Percentiles rank a stretch among this genome's conserved stretches.
Conservation (phyloP, 2,329 filamentous ascomycete genomes). For the Colletotrichum sp. region DNA sequence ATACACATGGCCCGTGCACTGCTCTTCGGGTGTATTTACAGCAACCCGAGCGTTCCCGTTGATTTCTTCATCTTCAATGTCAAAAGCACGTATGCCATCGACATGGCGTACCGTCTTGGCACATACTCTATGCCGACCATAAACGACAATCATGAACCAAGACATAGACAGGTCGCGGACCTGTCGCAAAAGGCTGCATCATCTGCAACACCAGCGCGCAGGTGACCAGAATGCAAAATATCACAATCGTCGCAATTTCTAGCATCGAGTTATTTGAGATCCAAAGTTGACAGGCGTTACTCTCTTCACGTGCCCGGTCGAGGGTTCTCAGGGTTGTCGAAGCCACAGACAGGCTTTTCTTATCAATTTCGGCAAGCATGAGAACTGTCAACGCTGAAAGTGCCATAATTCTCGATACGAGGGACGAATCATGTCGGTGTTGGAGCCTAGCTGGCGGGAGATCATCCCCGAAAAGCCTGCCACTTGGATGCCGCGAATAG, state of each 20-base stretch:
- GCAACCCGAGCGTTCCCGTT: background rate
- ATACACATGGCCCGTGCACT: background rate
- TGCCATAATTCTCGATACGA: background rate
- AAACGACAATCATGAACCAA: conserved; percentile 4
- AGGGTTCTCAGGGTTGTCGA: background rate
- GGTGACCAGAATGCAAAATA: background rate
- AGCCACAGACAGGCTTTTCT: background rate
- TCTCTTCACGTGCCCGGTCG: background rate
- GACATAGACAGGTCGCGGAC: background rate
- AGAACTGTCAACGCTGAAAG: background rate
- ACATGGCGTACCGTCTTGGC: background rate
- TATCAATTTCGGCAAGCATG: background rate
- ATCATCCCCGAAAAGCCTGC: background rate
- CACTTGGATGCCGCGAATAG: background rate
- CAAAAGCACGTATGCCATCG: background rate
- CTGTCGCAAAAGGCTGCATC: background rate
- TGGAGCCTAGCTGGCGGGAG: background rate
- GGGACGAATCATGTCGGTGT: background rate
- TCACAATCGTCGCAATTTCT: background rate
- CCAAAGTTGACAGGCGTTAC: background rate
- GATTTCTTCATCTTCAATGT: background rate
- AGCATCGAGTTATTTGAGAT: background rate
- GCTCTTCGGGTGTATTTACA: background rate
- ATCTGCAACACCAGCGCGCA: background rate
- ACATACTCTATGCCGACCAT: background rate